Evolutionary conservation across 176 grass and related monocot genomes (phyloP), one percentile per base, ranked within the genome.

Genomic region (Lolium rigidum): DNA sequence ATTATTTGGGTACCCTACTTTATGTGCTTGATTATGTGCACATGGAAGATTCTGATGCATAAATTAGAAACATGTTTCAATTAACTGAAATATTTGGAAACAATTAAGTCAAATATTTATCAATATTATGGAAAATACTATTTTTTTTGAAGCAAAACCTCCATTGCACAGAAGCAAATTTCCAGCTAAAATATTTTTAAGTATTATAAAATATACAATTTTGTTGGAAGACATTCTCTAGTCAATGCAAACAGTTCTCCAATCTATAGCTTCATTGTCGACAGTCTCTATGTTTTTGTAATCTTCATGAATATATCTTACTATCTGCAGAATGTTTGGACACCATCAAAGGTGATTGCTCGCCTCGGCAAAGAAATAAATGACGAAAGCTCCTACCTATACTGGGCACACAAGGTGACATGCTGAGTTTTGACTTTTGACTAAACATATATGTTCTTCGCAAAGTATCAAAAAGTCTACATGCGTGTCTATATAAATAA

Each of bases 321-420:
- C 41, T 91, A 16, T 20, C 9, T 82, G 78, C 83, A 98, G 95
- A 94, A 92, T 84, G 78, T 95, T 57, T 98, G 95, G 95, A 92
- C 91, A 77, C 95, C 95, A 25, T 98, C 91, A 44, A 98, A 95
- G 75, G 95, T 95, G 83, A 94, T 98, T 79, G 79, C 88, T 68
- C 90, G 88, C 68, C 93, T 98, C 37, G 95, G 95, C 20, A 98
- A 98, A 89, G 91, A 95, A 92, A 98, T 98, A 88, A 92, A 95
- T 47, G 90, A 95, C 20, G 86, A 92, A 80, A 90, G 73, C 14
- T 98, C 95, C 17, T 98, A 92, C 74, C 86, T 98, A 61, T 95
- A 94, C 24, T 98, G 95, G 95, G 91, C 95, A 60, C 90, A 92
- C 37, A 94, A 98, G 95, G 95, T 98, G 87, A 64, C 2, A 24